Evolutionary conservation across 176 grass and related monocot genomes (phyloP).

Genomic region (Phoenix dactylifera): DNA sequence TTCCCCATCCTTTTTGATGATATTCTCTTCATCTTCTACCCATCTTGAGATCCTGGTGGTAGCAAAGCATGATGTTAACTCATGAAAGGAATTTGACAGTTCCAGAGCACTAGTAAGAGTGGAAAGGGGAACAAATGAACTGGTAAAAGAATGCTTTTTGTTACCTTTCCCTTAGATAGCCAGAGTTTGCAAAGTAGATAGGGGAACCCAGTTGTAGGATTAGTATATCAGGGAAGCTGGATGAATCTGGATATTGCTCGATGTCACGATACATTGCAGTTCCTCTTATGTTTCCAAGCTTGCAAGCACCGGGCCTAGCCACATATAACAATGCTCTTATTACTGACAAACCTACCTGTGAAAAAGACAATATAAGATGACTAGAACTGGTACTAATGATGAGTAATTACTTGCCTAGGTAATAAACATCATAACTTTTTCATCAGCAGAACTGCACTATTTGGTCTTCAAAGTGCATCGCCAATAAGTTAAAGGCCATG

Average conservation of each 20-base stretch:
- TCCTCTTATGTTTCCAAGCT: slow-evolving; percentile 60
- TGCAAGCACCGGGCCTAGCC: slow-evolving; percentile 59
- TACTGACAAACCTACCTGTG: slow-evolving; percentile 66
- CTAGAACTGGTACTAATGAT: too few species aligned
- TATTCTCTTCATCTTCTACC: slow-evolving; percentile 56
- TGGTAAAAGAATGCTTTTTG: neutral
- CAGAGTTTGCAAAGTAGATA: slow-evolving; percentile 62
- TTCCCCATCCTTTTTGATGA: slow-evolving; percentile 26
- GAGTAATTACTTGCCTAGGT: too few species aligned
- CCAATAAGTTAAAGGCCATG: too few species aligned
- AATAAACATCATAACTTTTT: too few species aligned
- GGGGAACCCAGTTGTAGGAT: slow-evolving; percentile 70
- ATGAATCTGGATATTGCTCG: slow-evolving; percentile 49
- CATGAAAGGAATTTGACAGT: neutral
- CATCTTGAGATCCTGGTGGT: slow-evolving; percentile 67
- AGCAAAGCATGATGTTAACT: too few species aligned
- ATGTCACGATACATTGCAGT: slow-evolving; percentile 59
- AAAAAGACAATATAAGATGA: neutral
- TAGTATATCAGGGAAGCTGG: slow-evolving; percentile 38
- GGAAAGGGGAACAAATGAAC: too few species aligned
- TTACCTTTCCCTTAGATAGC: slow-evolving; percentile 81
- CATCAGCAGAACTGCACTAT: too few species aligned
- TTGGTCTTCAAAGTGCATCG: too few species aligned
- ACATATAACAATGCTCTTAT: slow-evolving; percentile 65
- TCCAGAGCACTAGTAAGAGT: neutral